Percentiles rank a stretch among this genome's conserved stretches.
These are phyloP conservation scores for Cotoneaster glaucophyllus DNA, from an alignment of 306 rosid species.

Conservation along the genomic window DNA sequence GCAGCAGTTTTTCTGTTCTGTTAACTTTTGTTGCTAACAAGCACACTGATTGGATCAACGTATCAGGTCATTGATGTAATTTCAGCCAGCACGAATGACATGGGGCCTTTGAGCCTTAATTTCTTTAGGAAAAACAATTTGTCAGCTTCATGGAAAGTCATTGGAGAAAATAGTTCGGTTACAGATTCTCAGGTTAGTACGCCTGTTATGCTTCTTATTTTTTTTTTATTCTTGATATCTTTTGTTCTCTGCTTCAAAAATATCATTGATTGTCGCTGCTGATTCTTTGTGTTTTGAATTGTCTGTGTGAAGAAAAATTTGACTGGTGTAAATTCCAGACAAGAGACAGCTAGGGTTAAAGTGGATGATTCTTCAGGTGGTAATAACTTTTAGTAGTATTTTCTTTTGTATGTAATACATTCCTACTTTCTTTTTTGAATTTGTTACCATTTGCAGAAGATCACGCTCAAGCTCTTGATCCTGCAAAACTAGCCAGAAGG, in stretches of 20 bases:
- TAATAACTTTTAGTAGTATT: neutral
- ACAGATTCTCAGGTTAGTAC: slow-evolving; percentile 51
- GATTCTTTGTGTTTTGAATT: neutral
- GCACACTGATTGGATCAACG: slow-evolving; percentile 22
- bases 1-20: neutral
- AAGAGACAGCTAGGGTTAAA: slow-evolving; percentile 34
- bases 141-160: slow-evolving; percentile 72
- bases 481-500: slow-evolving; percentile 52
- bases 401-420: neutral
- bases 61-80: slow-evolving; percentile 80
- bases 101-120: slow-evolving; percentile 84
- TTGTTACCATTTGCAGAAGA: slow-evolving; percentile 36
- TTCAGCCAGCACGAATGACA: slow-evolving; percentile 60
- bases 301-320: slow-evolving; percentile 23
- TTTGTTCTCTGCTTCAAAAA: slow-evolving; percentile 3
- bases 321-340: slow-evolving; percentile 31
- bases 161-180: slow-evolving; percentile 40
- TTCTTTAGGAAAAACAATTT: slow-evolving; percentile 61
- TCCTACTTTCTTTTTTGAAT: slow-evolving; percentile 3
- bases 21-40: slow-evolving; percentile 7
- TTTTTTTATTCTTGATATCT: neutral
- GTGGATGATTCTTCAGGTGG: slow-evolving; percentile 44
- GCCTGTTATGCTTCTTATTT: slow-evolving; percentile 22
- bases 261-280: neutral
- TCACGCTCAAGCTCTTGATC: slow-evolving; percentile 28